Evolutionary conservation across 805 yeast species (phyloP).

Genomic region (Barnettozyma sp.): DNA sequence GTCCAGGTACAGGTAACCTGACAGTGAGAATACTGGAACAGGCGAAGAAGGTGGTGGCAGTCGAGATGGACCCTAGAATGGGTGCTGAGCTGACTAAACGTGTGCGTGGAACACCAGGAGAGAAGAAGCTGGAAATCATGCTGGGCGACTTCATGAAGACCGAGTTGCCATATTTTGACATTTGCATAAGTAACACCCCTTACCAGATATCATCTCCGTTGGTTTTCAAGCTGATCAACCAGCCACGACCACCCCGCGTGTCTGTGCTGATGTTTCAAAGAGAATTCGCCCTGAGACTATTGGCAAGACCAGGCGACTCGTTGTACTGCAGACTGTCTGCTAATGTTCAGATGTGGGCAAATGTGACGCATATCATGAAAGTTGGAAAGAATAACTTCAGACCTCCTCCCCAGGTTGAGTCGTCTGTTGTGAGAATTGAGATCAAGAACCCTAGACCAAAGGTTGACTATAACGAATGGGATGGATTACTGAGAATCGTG

Average conservation of each 20-base stretch:
- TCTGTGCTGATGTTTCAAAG: conserved; percentile 96
- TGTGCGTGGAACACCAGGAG: conserved; percentile 94
- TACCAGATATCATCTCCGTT: conserved; percentile 96
- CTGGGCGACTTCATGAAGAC: conserved; percentile 96
- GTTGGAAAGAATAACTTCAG: conserved; percentile 95
- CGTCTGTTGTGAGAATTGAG: conserved; percentile 90
- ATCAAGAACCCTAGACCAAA: conserved; percentile 91
- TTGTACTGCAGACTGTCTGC: conserved; percentile 91
- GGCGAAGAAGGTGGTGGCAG: conserved; percentile 91
- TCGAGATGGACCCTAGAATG: conserved; percentile 99
- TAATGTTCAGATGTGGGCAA: conserved; percentile 99
- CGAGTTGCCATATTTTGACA: conserved; percentile 89
- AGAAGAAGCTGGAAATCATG: conserved; percentile 83
- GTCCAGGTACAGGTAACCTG: conserved; percentile 98
- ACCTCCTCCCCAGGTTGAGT: conserved; percentile 98
- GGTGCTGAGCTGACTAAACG: conserved; percentile 97
- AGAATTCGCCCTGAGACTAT: conserved; percentile 87
- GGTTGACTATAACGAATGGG: conserved; percentile 94
- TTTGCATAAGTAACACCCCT: conserved; percentile 95
- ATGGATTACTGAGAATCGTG: conserved; percentile 83
- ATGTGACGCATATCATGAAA: conserved; percentile 96
- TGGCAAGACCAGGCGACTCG: conserved; percentile 96
- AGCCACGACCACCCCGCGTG: conserved; percentile 91
- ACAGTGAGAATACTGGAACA: conserved; percentile 89
- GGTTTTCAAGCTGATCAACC: conserved; percentile 85